Base-by-base conservation (phyloP, 345 rosid species). In the Melaleuca alternifolia region DNA sequence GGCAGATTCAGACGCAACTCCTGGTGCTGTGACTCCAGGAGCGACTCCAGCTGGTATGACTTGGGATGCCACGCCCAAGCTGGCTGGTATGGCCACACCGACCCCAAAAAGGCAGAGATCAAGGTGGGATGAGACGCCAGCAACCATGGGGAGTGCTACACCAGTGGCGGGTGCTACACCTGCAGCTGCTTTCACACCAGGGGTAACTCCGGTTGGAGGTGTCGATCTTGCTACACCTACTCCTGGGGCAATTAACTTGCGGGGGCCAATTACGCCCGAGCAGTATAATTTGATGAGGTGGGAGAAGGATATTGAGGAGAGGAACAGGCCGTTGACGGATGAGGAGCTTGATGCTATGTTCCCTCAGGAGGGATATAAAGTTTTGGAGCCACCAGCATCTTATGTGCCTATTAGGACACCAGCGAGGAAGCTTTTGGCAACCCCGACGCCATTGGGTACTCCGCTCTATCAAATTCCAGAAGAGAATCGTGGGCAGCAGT, bases 231-330 rank as follows among this genome's bases (percentile, higher is more conserved):
- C 98, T 21, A 97, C 98, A 37, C 99, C 99, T 0, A 97, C 99
- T 3, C 99, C 99, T 0, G 86, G 94, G 59, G 93, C 94, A 30
- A 87, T 95, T 62, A 92, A 92, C 87, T 51, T 95, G 83, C 94
- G 96, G 50, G 97, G 96, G 57, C 92, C 94, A 13, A 92, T 97
- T 61, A 97, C 99, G 1, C 98, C 99, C 0, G 99, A 97, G 94
- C 97, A 93, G 89, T 94, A 93, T 91, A 97, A 97, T 90, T 76
- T 97, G 91, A 10, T 92, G 91, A 94, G 98, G 91, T 97, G 99
- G 99, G 99, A 97, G 94, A 97, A 90, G 95, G 99, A 96, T 92
- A 96, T 97, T 20, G 99, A 97, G 88, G 99, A 97, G 90, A 97
- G 99, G 90, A 97, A 97, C 88, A 91, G 98, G 79, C 99, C 99